Evolutionary conservation across 73 alveolate species (phyloP), one percentile per base, ranked within the genome.

Genomic region (Stentor coeruleus): DNA sequence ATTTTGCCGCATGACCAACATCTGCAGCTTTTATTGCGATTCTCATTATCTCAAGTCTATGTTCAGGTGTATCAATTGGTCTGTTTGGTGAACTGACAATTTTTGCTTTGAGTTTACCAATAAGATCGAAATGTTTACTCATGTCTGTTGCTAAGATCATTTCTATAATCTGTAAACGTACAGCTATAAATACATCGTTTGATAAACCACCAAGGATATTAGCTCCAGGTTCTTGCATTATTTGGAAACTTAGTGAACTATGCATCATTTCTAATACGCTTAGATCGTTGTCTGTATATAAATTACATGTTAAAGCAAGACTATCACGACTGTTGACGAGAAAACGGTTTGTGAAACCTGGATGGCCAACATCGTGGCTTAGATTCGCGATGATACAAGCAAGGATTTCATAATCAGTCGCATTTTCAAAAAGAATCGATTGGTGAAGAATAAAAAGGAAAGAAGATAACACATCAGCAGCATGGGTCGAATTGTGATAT

Each of bases 401-500:
- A 15, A 66, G 30, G 57, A 77, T 30, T 4, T 77, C 85, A 6
- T 35, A 35, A 14, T 77, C 42, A 15, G 28, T 20, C 3, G 57
- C 4, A 26, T 40, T 38, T 3, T 77, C 41, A 26, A 38, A 15
- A 28, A 77, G 11, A 35, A 33, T 38, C 30, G 81, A 66, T n/a
- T 66, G n/a, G 15, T n/a, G n/a, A 30, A 66, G 33, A 77, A 40
- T 35, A 20, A 26, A 39, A 26, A 77, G 6, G n/a, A 76, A 74
- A 41, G 95, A 81, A 3, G 77, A 84, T 42, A 76, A 58, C 3
- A 89, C 92, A 82, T 89, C 95, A 28, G 95, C 92, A 41, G 86
- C 95, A 86, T 89, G 95, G 6, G 90, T 82, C 35, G 84, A 40
- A 60, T 89, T 89, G 76, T 89, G 95, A 58, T 89, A 89, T 0